These are phyloP conservation scores for Lipomyces orientalis DNA, from an alignment of 805 yeast genomes.

Conservation along the genomic window DNA sequence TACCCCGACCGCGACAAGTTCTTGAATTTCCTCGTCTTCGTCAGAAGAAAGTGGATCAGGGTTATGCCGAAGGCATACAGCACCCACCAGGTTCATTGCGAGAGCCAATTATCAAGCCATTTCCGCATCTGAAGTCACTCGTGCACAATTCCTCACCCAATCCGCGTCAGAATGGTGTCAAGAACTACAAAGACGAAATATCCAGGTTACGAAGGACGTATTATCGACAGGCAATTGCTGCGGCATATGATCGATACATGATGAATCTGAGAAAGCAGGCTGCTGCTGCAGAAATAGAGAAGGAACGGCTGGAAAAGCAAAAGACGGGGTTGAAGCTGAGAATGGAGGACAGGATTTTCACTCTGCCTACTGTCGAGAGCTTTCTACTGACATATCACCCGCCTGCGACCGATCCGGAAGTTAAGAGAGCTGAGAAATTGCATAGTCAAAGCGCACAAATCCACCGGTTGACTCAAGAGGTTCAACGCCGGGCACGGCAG, in stretches of 20 bases:
- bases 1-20: slow-evolving; percentile 20
- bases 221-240: slow-evolving; percentile 12
- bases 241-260: slow-evolving; percentile 13
- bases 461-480: not conserved
- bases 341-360: slow-evolving; percentile 18
- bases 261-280: not conserved
- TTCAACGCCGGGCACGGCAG: not conserved
- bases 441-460: slow-evolving; percentile 6
- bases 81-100: slow-evolving; percentile 21
- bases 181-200: slow-evolving; percentile 3
- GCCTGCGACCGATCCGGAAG: not conserved
- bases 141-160: slow-evolving; percentile 10
- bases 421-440: slow-evolving; percentile 8
- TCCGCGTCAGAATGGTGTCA: slow-evolving; percentile 8
- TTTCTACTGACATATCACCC: slow-evolving; percentile 24
- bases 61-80: slow-evolving; percentile 24
- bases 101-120: slow-evolving; percentile 11
- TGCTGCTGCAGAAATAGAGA: slow-evolving; percentile 8
- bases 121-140: slow-evolving; percentile 20
- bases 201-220: slow-evolving; percentile 21
- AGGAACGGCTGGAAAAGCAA: slow-evolving; percentile 10
- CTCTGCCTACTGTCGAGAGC: slow-evolving; percentile 25
- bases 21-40: slow-evolving; percentile 18
- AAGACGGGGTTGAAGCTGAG: slow-evolving; percentile 10
- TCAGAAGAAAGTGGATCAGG: slow-evolving; percentile 3